Percentiles rank a stretch among this genome's conserved stretches.
Conservation (phyloP, 1,284 basidiomycete species). For the Laetiporus sulphureus region DNA sequence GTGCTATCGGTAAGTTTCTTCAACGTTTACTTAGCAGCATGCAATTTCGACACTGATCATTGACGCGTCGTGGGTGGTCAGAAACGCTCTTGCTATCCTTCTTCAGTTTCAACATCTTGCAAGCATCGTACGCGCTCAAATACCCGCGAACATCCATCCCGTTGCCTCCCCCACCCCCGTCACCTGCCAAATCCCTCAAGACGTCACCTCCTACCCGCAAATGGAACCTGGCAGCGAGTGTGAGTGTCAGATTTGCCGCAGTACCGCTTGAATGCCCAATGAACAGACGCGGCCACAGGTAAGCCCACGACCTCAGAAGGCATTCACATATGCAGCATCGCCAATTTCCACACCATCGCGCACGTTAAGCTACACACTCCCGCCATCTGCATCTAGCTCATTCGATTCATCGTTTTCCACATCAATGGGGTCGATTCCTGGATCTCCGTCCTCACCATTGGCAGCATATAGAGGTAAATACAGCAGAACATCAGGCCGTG, state of each 20-base stretch:
- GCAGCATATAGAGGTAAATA: constrained; percentile 19
- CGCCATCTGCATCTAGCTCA: constrained; percentile 10
- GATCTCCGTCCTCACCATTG: constrained; percentile 15
- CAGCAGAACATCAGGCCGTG: constrained; percentile 16
- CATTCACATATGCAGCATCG: constrained; percentile 45
- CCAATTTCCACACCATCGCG: constrained; percentile 48
- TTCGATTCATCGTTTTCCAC: constrained; percentile 17
- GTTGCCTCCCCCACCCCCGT: constrained; percentile 31
- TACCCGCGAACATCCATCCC: constrained; percentile 42
- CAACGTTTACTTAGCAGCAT: not conserved
- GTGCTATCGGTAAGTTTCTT: constrained; percentile 18
- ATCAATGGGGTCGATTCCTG: constrained; percentile 14
- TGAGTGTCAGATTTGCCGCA: too few relatives aligned
- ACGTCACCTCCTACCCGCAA: constrained; percentile 32
- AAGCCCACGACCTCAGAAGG: constrained; percentile 49
- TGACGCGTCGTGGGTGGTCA: too few relatives aligned
- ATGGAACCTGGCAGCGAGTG: too few relatives aligned
- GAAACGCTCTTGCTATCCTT: constrained; percentile 38
- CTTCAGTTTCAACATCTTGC: constrained; percentile 42
- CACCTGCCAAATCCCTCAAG: constrained; percentile 31
- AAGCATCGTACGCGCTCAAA: constrained; percentile 43
- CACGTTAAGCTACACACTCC: constrained; percentile 18
- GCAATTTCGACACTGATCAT: not conserved
- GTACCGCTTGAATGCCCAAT: too few relatives aligned
- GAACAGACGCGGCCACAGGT: too few relatives aligned